Conservation (phyloP, 1,284 basidiomycete species). For the Hymenochaete sp. region DNA sequence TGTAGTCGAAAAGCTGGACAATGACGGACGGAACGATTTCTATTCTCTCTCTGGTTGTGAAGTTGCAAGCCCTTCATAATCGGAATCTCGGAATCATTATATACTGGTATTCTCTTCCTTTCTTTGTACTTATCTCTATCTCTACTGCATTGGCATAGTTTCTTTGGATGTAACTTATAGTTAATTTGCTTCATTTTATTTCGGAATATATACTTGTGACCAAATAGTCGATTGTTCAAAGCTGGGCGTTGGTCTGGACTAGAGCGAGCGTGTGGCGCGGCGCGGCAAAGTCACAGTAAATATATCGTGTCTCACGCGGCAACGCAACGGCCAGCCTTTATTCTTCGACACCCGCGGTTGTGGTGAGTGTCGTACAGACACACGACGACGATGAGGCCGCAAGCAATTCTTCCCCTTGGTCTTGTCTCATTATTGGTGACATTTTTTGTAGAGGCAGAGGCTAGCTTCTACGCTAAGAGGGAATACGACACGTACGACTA, state of each 20-base stretch:
- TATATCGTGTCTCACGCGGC: too few relatives aligned
- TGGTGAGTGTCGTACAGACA: too few relatives aligned
- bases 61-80: not conserved
- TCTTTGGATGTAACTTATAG: not conserved
- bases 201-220: too few relatives aligned
- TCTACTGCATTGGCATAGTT: not conserved
- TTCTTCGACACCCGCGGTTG: too few relatives aligned
- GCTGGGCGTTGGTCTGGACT: too few relatives aligned
- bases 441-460: constrained; percentile 1
- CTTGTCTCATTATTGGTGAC: constrained; percentile 15
- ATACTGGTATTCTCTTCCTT: too few relatives aligned
- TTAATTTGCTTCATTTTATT: not conserved
- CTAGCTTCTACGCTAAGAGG: constrained; percentile 31
- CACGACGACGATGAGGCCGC: too few relatives aligned
- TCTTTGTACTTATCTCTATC: not conserved
- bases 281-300: too few relatives aligned
- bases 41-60: constrained; percentile 15
- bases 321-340: too few relatives aligned
- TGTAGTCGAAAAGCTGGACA: constrained; percentile 14
- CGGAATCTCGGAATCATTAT: too few relatives aligned
- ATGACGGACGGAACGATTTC: not conserved
- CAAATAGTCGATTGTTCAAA: too few relatives aligned
- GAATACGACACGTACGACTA: constrained; percentile 81
- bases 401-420: constrained; percentile 8
- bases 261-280: too few relatives aligned